Conservation (phyloP, 2,329 filamentous ascomycete genomes). For the Exophiala sp. region DNA sequence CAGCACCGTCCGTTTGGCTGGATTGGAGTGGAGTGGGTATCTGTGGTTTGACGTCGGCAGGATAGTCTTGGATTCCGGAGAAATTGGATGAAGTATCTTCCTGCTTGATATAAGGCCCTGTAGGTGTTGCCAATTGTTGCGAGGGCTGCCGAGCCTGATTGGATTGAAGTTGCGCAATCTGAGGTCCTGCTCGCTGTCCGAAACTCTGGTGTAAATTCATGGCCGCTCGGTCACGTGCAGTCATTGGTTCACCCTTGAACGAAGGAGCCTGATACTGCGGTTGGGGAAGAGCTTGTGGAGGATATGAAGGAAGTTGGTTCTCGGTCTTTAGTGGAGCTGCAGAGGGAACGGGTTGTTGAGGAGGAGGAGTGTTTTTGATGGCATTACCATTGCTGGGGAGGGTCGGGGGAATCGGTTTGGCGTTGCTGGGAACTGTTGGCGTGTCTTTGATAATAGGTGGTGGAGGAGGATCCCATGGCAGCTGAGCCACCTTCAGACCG, state of each 20-base stretch:
- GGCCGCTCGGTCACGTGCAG: conserved; percentile 28
- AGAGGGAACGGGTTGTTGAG: conserved; percentile 31
- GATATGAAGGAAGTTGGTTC: conserved; percentile 13
- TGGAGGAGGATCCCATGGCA: conserved; percentile 91
- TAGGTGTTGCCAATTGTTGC: conserved; percentile 42
- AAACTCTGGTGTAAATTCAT: conserved; percentile 27
- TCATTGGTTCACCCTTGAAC: conserved; percentile 29
- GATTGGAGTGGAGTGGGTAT: conserved; percentile 38
- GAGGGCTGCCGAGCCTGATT: conserved; percentile 30
- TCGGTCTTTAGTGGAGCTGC: conserved; percentile 23
- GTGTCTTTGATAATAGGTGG: conserved; percentile 49
- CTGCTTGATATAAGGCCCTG: conserved; percentile 28
- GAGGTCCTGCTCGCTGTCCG: conserved; percentile 28
- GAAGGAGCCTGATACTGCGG: conserved; percentile 31
- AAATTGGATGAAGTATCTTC: conserved; percentile 18
- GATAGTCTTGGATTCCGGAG: conserved; percentile 18
- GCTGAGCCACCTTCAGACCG: conserved; percentile 73
- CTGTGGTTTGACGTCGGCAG: conserved; percentile 7
- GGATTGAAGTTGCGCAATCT: conserved; percentile 31
- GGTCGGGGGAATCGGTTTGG: conserved; percentile 30
- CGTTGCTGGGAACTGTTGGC: conserved; percentile 35
- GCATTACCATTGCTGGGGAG: conserved; percentile 26
- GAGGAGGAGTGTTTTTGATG: conserved; percentile 33
- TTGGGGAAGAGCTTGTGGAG: conserved; percentile 15
- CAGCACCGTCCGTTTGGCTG: conserved; percentile 70